Base-by-base conservation (phyloP, 768 basidiomycete genomes). In the Kwoniella shandongensis region DNA sequence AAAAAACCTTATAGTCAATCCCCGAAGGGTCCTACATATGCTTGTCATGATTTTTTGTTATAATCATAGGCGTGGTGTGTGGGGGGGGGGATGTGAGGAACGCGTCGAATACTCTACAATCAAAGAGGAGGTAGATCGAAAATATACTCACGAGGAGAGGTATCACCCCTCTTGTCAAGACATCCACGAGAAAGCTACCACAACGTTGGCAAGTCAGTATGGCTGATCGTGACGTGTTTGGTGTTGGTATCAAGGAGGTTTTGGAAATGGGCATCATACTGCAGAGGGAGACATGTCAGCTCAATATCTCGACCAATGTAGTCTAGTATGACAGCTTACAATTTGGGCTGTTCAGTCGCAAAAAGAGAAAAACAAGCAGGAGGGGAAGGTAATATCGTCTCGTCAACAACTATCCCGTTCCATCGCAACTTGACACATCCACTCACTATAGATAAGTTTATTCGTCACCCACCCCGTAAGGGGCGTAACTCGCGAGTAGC, bases 21-120 rank as follows among this genome's bases (percentile, higher is more conserved):
- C 68, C 59, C 61, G 59, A 64, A 57, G 59, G 69, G 57, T 73
- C 72, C 69, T 73, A 69, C 61, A 73, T 73, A 73, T 73, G 72
- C 72, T 73, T 73, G 72, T 73, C 71, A 44, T 66, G 61, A 54
- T 54, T 53, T 57, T 67, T 63, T 40, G 59, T 38, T 60, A 55
- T 71, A 74, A 74, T 74, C 72, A 67, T 69, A 39, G 59, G 61
- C 49, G 45, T 47, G 48, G 48, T 22, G 44, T 20, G 39, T 12
- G 52, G 50, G 41, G 42, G 18, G 25, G 23, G 26, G 32, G 45
- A 11, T 35, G 20, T 25, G n/a, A 42, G 3, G 17, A 27, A 45
- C 10, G 39, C 20, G 53, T 25, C 5, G 42, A 23, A 20, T 13
- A 44, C 11, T 17, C 32, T 13, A 22, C 17, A 18, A 22, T 17